Evolutionary conservation across 2,329 filamentous ascomycete genomes (phyloP).

Genomic region (Acephala macrosclerotiorum): DNA sequence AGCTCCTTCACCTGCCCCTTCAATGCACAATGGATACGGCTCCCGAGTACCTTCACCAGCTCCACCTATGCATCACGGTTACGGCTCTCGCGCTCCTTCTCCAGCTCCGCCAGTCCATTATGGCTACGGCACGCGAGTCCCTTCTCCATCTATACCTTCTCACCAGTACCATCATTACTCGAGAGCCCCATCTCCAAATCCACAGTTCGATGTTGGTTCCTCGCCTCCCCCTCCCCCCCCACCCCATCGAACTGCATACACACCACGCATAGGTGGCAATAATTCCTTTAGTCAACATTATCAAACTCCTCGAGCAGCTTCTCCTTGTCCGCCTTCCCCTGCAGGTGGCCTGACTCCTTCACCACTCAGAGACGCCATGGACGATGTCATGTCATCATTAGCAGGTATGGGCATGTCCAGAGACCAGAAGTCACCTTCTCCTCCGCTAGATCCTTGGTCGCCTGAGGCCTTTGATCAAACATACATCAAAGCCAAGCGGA

Average conservation of each 20-base stretch:
- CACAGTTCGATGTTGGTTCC: conserved; percentile 44
- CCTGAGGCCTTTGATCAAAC: conserved; percentile 79
- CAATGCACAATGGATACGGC: conserved; percentile 44
- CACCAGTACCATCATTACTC: conserved; percentile 44
- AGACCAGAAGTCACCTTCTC: conserved; percentile 62
- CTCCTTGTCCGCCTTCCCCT: conserved; percentile 74
- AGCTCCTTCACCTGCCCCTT: conserved; percentile 42
- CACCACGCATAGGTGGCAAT: conserved; percentile 37
- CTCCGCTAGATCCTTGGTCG: conserved; percentile 80
- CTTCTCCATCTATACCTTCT: conserved; percentile 40
- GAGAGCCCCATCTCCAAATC: conserved; percentile 49
- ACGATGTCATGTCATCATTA: conserved; percentile 95
- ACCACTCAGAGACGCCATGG: conserved; percentile 92
- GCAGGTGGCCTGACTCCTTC: conserved; percentile 81
- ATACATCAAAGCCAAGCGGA: conserved; percentile 42
- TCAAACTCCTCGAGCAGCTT: conserved; percentile 64
- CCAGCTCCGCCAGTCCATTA: conserved; percentile 41
- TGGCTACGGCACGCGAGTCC: conserved; percentile 45
- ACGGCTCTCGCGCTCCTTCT: conserved; percentile 45
- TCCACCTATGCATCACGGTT: conserved; percentile 41
- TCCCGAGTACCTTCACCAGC: conserved; percentile 52
- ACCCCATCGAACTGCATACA: conserved; percentile 73
- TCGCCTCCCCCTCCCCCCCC: conserved; percentile 78
- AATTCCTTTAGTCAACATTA: conserved; percentile 53
- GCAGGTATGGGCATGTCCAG: conserved; percentile 80